These are phyloP conservation scores for Sarcocystis neurona DNA, from an alignment of 169 alveolate species.

Conservation along the genomic window DNA sequence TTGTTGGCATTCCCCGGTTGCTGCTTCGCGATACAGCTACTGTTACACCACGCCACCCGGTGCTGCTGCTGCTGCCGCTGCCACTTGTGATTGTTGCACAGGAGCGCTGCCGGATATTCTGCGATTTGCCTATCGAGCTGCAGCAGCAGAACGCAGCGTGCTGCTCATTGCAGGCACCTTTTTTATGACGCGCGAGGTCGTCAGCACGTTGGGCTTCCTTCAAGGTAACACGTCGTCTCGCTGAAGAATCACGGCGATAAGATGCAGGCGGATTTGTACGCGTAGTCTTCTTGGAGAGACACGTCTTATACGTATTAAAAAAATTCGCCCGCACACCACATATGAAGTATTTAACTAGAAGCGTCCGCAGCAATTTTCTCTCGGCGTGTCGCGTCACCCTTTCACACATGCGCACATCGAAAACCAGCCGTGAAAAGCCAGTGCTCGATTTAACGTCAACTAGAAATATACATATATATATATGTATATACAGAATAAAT, in stretches of 20 bases:
- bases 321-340: too few relatives aligned
- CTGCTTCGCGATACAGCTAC: neutral
- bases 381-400: too few relatives aligned
- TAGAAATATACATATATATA: neutral
- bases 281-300: neutral
- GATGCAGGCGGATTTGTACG: neutral
- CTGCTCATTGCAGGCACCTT: conserved; percentile 54
- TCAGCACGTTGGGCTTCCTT: conserved; percentile 21
- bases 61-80: conserved; percentile 11
- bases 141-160: conserved; percentile 36
- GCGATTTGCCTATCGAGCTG: conserved; percentile 26
- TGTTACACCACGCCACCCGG: neutral
- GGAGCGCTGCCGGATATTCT: conserved; percentile 19
- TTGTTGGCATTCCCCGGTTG: neutral
- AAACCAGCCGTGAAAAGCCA: neutral
- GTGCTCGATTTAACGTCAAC: neutral
- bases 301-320: neutral
- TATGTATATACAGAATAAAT: neutral
- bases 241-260: neutral
- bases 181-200: conserved; percentile 43
- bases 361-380: too few relatives aligned
- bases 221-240: conserved; percentile 14
- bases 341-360: too few relatives aligned
- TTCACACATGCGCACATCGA: too few relatives aligned
- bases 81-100: too few relatives aligned